These are phyloP conservation scores for Chytriomyces confervae DNA, from an alignment of 192 early-diverging fungal genomes.

Conservation along the genomic window DNA sequence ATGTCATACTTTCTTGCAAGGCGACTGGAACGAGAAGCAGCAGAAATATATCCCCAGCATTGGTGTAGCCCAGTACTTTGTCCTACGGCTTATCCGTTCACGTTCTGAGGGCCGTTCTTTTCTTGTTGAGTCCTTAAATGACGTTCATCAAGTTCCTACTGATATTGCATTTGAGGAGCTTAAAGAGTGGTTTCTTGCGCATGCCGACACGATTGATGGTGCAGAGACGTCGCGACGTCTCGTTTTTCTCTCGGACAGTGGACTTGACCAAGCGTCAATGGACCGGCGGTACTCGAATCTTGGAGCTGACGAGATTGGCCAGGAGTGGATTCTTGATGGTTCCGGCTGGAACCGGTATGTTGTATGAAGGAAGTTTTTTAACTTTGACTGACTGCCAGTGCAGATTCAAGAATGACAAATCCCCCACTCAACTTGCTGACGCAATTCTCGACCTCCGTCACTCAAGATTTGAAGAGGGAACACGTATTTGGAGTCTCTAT, in stretches of 20 bases:
- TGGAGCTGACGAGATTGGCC: not conserved
- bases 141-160: not conserved
- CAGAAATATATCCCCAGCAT: not conserved
- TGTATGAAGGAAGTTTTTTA: too few species aligned
- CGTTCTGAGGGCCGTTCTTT: not conserved
- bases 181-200: not conserved
- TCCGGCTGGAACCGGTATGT: not conserved
- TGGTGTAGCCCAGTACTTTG: too few species aligned
- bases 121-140: not conserved
- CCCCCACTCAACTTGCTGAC: not conserved
- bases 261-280: not conserved
- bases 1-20: not conserved
- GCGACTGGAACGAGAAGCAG: not conserved
- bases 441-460: not conserved
- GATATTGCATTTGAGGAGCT: not conserved
- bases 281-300: not conserved
- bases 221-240: not conserved
- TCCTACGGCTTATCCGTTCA: too few species aligned
- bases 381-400: too few species aligned
- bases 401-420: conserved; percentile 13
- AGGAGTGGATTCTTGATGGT: conserved; percentile 1
- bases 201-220: not conserved
- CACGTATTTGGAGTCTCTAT: not conserved
- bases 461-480: conserved; percentile 6
- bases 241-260: not conserved